Base-by-base conservation (phyloP, 164 flowering plant genomes). In the Dillenia suffruticosa region DNA sequence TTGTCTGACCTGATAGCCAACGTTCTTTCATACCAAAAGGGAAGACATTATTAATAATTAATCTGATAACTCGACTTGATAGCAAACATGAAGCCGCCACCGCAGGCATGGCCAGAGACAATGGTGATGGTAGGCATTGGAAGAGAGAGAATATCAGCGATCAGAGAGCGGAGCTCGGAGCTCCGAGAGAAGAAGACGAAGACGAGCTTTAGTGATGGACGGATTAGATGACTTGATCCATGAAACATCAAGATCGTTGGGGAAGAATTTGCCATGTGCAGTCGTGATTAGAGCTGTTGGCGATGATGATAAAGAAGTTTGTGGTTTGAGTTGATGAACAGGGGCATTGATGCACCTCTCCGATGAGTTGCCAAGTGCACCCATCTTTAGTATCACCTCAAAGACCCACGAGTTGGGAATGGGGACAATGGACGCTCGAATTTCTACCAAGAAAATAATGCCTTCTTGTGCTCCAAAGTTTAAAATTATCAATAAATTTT, bases 41-140 rank as follows among this genome's bases (percentile, higher is more conserved):
- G n/a, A n/a, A n/a, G n/a, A n/a, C n/a, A n/a, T n/a, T n/a, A n/a
- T n/a, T n/a, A n/a, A n/a, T n/a, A n/a, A n/a, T n/a, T n/a, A n/a
- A n/a, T n/a, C n/a, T n/a, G n/a, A n/a, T n/a, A n/a, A n/a, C n/a
- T n/a, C n/a, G n/a, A n/a, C 66, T 77, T 54, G 9, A 90, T 57
- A 0, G 90, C 98, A 2, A 90, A 67, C 9, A 81, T 32, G 63
- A 81, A 68, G 1, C 96, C 98, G 13, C 81, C 90, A 9, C 91
- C 96, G 5, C 88, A 78, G 19, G 96, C 92, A 74, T 92, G 96
- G 56, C 98, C 98, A 7, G 81, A 58, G 59, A 90, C 78, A 54
- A 96, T 93, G 7, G 96, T 96, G 53, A 92, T 74, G n/a, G 96
- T 92, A 6, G 96, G 98, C 76, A 92, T 74, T 0, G 96, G 96